Conservation (phyloP, 2,329 filamentous ascomycete genomes). For the Penicillium sp. region DNA sequence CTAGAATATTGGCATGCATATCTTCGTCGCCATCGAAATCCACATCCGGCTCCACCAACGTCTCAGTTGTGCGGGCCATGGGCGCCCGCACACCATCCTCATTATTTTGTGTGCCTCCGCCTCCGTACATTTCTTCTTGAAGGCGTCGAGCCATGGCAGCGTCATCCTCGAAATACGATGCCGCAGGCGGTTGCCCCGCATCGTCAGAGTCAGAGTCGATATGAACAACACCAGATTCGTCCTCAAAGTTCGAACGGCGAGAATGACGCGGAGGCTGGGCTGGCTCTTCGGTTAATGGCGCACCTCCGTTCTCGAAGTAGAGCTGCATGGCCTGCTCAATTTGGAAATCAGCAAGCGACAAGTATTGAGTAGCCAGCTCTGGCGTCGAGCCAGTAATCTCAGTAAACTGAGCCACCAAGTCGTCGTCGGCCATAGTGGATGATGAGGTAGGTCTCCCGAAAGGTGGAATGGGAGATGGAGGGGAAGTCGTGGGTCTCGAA, state of each 20-base stretch:
- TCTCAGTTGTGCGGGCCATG: constrained; percentile 86
- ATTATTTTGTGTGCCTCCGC: constrained; percentile 30
- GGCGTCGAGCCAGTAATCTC: constrained; percentile 71
- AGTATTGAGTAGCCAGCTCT: constrained; percentile 72
- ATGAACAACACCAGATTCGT: constrained; percentile 60
- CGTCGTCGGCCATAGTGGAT: constrained; percentile 60
- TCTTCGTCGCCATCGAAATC: constrained; percentile 53
- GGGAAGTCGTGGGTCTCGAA: constrained; percentile 1
- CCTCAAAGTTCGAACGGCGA: constrained; percentile 43
- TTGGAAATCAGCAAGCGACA: constrained; percentile 78
- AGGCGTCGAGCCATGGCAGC: constrained; percentile 85
- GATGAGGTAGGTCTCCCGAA: background rate
- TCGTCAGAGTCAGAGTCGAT: constrained; percentile 76
- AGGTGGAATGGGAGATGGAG: background rate
- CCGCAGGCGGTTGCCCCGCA: constrained; percentile 43
- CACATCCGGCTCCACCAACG: constrained; percentile 68
- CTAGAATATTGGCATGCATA: constrained; percentile 60
- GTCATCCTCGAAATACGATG: constrained; percentile 70
- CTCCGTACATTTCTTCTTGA: constrained; percentile 82
- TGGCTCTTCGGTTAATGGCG: constrained; percentile 49
- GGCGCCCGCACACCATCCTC: constrained; percentile 73
- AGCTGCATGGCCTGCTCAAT: constrained; percentile 81
- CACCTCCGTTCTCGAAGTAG: constrained; percentile 81
- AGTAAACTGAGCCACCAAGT: constrained; percentile 65
- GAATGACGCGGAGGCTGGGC: constrained; percentile 23